Evolutionary conservation across 495 filamentous ascomycete genomes (phyloP).

Genomic region (Cryomyces minteri): DNA sequence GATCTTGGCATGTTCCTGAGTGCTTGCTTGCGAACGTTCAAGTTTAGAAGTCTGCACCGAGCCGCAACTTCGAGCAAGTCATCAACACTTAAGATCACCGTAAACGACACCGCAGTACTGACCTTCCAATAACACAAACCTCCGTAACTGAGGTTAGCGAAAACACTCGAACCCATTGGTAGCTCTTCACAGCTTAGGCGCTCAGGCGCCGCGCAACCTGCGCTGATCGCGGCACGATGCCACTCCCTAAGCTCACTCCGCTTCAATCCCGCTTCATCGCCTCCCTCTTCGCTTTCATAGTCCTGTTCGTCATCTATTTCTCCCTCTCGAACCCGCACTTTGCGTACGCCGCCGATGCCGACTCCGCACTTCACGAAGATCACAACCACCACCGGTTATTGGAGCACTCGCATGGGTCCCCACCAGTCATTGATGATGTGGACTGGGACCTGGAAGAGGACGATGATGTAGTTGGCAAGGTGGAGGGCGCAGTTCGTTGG

Average conservation of each 20-base stretch:
- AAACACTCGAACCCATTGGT: no score
- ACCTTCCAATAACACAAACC: no score
- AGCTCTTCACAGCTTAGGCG: no score
- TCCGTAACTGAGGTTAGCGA: no score
- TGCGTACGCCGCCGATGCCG: constrained; percentile 38
- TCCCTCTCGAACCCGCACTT: constrained; percentile 33
- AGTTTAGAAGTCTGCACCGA: no score
- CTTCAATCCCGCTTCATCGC: constrained; percentile 53
- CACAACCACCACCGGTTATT: constrained; percentile 28
- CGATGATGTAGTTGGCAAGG: constrained; percentile 12
- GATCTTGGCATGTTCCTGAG: no score
- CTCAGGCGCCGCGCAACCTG: no score
- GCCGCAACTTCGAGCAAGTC: no score
- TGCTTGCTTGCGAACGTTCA: no score
- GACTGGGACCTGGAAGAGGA: neutral
- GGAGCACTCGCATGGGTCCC: neutral
- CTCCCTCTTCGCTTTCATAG: constrained; percentile 34
- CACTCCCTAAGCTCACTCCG: constrained; percentile 29
- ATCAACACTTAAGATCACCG: no score
- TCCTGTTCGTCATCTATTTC: constrained; percentile 36
- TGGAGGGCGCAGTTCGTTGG: constrained; percentile 4
- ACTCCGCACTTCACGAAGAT: constrained; percentile 22
- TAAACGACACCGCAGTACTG: no score
- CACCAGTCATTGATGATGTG: no score
- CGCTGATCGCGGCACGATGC: neutral